Evolutionary conservation across 2,329 filamentous ascomycete species (phyloP).

Genomic region (Ophiostoma ips): DNA sequence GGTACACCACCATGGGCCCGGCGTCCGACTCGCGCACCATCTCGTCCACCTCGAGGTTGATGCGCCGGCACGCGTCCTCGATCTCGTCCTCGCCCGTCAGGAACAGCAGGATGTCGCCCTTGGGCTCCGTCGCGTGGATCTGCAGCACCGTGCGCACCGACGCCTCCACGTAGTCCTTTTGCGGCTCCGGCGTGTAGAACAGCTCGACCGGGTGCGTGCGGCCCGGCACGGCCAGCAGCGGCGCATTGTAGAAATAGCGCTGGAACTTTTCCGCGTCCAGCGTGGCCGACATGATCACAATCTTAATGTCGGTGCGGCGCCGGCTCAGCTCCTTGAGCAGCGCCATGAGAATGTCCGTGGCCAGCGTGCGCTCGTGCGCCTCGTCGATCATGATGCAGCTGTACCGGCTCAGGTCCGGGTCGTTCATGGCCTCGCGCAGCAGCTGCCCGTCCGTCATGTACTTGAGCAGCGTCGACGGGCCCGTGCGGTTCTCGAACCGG

Average conservation of each 20-base stretch:
- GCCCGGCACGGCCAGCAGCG: conserved; percentile 83
- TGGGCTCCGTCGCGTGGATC: conserved; percentile 83
- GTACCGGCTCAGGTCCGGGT: conserved; percentile 81
- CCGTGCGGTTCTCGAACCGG: conserved; percentile 92
- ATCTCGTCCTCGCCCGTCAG: conserved; percentile 97
- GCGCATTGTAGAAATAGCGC: conserved; percentile 89
- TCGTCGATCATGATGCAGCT: conserved; percentile 98
- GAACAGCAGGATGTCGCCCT: conserved; percentile 89
- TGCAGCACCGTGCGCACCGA: conserved; percentile 89
- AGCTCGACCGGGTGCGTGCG: conserved; percentile 95
- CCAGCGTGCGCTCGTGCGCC: conserved; percentile 92
- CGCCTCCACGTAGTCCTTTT: conserved; percentile 93
- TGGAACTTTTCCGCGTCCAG: conserved; percentile 97
- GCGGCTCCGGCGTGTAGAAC: conserved; percentile 93
- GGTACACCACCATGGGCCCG: conserved; percentile 79
- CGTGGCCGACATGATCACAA: conserved; percentile 98
- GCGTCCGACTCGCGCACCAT: conserved; percentile 83
- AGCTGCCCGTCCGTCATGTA: conserved; percentile 99
- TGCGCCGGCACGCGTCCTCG: conserved; percentile 88
- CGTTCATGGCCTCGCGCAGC: conserved; percentile 89
- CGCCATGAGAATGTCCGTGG: conserved; percentile 95
- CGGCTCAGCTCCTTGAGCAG: conserved; percentile 79
- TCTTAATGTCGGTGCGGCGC: conserved; percentile 79
- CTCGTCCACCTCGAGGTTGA: conserved; percentile 79
- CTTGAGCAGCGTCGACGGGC: conserved; percentile 80